phyloP scores from a whole-genome alignment of 768 basidiomycete genomes.

The Mycena rebaudengoi region DNA sequence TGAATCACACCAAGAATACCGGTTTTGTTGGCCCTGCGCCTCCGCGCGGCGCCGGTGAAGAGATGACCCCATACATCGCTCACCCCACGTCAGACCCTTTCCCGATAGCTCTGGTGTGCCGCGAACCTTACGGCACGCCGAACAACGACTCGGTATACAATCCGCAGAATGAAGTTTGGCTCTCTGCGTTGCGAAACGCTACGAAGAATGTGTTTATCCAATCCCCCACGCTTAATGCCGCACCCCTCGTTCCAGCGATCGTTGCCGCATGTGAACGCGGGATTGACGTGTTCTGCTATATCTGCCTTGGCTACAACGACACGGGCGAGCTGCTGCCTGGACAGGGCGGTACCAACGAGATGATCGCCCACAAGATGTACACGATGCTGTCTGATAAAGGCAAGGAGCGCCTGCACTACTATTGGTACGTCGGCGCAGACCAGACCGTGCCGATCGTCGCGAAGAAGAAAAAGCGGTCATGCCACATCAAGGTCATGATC shows the following conservation, averaged over 20 bases:
- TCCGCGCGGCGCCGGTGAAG: slow-evolving; percentile 44
- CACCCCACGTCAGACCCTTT: slow-evolving; percentile 64
- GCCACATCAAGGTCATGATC: slow-evolving; percentile 76
- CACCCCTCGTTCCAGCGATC: slow-evolving; percentile 64
- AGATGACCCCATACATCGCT: slow-evolving; percentile 69
- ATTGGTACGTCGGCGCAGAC: slow-evolving; percentile 72
- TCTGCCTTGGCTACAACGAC: slow-evolving; percentile 66
- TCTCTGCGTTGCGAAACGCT: slow-evolving; percentile 69
- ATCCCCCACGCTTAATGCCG: slow-evolving; percentile 76
- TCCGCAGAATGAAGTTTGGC: slow-evolving; percentile 76
- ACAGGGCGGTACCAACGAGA: slow-evolving; percentile 79
- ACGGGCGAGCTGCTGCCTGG: slow-evolving; percentile 70
- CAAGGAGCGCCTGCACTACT: slow-evolving; percentile 57
- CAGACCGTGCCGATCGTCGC: slow-evolving; percentile 72
- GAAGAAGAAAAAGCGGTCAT: slow-evolving; percentile 72
- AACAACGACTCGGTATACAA: slow-evolving; percentile 55
- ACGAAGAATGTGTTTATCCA: slow-evolving; percentile 74
- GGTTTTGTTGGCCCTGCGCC: slow-evolving; percentile 40
- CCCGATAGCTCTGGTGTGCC: slow-evolving; percentile 73
- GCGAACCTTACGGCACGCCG: slow-evolving; percentile 65
- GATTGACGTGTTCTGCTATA: slow-evolving; percentile 65
- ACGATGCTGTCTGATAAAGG: slow-evolving; percentile 53
- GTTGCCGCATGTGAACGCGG: slow-evolving; percentile 69
- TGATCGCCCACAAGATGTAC: slow-evolving; percentile 69
- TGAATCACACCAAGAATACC: slow-evolving; percentile 48